Evolutionary conservation across 2,329 filamentous ascomycete species (phyloP).

Genomic region (Triangularia setosa): DNA sequence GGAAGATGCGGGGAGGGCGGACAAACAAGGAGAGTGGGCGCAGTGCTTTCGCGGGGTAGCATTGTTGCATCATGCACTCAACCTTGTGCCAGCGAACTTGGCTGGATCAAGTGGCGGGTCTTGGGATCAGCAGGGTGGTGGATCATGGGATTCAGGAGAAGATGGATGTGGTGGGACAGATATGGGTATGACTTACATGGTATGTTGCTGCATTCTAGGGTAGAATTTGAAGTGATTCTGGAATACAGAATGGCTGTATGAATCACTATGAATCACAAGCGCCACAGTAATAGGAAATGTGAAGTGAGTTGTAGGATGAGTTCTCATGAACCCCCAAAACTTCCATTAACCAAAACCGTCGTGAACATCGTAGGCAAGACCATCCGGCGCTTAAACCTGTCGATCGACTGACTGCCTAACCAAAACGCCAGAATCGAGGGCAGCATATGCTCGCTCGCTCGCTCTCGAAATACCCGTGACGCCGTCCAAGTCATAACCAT

Average conservation of each 20-base stretch:
- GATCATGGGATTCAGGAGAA: not conserved
- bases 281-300: not conserved
- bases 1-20: slow-evolving; percentile 1
- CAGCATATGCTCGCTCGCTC: not conserved
- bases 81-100: not conserved
- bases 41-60: not conserved
- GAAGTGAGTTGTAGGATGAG: not conserved
- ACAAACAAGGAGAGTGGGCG: not conserved
- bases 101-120: not conserved
- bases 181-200: not conserved
- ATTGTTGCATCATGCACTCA: slow-evolving; percentile 1
- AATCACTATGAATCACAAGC: not conserved
- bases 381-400: not conserved
- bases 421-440: not conserved
- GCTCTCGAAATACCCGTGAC: not conserved
- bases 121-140: not conserved
- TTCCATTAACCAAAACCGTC: slow-evolving; percentile 6
- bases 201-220: not conserved
- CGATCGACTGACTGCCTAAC: not conserved
- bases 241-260: not conserved
- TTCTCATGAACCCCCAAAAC: not conserved
- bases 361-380: not conserved
- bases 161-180: not conserved
- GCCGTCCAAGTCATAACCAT: not conserved
- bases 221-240: not conserved